Evolutionary conservation across 73 alveolate genomes (phyloP).

Genomic region (Paramecium biaurelia): DNA sequence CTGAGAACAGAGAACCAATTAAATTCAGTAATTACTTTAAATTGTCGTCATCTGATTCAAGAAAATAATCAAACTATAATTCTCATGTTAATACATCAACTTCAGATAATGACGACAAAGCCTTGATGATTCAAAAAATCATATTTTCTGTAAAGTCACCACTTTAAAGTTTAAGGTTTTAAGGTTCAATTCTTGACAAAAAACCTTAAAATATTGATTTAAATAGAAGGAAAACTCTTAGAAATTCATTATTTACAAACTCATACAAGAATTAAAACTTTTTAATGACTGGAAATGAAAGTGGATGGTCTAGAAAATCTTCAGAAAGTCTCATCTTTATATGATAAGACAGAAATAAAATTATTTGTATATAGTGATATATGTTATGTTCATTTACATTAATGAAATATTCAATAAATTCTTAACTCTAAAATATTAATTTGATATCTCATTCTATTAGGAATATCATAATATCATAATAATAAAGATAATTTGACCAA

Average conservation of each 20-base stretch:
- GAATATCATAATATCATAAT: too few relatives aligned
- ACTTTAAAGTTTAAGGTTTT: background rate
- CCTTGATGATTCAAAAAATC: background rate
- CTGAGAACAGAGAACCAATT: background rate
- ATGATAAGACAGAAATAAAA: background rate
- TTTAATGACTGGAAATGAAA: background rate
- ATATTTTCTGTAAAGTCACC: background rate
- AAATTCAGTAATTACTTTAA: background rate
- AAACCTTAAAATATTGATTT: background rate
- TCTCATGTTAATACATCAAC: background rate
- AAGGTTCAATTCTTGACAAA: background rate
- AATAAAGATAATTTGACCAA: background rate
- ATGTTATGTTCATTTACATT: background rate
- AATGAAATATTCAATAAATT: background rate
- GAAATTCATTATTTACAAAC: background rate
- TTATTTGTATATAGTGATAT: background rate
- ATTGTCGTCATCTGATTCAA: background rate
- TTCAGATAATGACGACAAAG: background rate
- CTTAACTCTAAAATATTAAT: background rate
- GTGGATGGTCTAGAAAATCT: constrained; percentile 26
- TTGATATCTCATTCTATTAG: background rate
- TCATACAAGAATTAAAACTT: background rate
- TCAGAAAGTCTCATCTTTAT: background rate
- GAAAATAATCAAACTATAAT: background rate
- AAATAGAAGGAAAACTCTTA: background rate